Evolutionary conservation across 768 basidiomycete genomes (phyloP).

Genomic region (Mycena haematopus): DNA sequence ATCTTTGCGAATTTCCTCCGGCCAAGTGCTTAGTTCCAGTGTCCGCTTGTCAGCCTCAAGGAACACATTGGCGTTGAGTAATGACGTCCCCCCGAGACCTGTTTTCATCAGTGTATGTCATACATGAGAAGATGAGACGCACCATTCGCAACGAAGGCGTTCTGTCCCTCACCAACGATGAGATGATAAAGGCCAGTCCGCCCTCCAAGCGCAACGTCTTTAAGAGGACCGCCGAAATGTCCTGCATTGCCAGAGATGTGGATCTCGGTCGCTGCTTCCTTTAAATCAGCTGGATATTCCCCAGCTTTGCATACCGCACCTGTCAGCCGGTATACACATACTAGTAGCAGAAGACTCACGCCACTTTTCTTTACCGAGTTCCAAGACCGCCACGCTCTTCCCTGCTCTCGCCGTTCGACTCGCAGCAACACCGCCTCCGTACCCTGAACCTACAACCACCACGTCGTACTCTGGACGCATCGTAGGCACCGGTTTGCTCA

Average conservation of each 20-base stretch:
- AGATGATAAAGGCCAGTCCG: slow-evolving; percentile 30
- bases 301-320: slow-evolving; percentile 20
- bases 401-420: slow-evolving; percentile 31
- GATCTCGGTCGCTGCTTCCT: slow-evolving; percentile 15
- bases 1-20: slow-evolving; percentile 26
- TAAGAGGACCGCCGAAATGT: slow-evolving; percentile 13
- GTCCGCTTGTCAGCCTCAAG: slow-evolving; percentile 29
- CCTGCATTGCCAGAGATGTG: slow-evolving; percentile 27
- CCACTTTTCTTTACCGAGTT: slow-evolving; percentile 31
- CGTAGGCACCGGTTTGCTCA: slow-evolving; percentile 28
- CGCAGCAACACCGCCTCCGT: slow-evolving; percentile 32
- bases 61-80: slow-evolving; percentile 33
- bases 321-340: background rate
- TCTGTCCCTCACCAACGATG: slow-evolving; percentile 30
- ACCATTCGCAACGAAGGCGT: slow-evolving; percentile 32
- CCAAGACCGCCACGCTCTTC: slow-evolving; percentile 29
- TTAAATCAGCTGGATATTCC: slow-evolving; percentile 27
- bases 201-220: slow-evolving; percentile 21
- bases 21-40: slow-evolving; percentile 25
- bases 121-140: background rate
- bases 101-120: background rate
- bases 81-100: slow-evolving; percentile 31
- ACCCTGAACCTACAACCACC: slow-evolving; percentile 31
- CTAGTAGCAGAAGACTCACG: slow-evolving; percentile 16
- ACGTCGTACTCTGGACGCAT: slow-evolving; percentile 31